Evolutionary conservation across 1,284 basidiomycete genomes (phyloP).

Genomic region (Rhodotorula sp.): DNA sequence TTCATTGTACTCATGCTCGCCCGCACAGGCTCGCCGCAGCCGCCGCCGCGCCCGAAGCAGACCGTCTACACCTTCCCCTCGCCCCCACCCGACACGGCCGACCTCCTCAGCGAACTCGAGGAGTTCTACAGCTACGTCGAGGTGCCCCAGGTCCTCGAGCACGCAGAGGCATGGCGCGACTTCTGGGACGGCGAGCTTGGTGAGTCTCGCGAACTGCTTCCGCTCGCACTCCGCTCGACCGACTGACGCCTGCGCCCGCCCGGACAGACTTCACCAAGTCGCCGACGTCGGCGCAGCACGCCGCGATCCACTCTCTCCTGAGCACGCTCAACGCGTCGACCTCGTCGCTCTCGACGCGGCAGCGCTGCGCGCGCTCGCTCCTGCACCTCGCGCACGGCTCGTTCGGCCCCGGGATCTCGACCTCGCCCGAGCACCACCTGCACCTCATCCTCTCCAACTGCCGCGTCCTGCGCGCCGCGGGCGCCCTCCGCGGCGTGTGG

Average conservation of each 20-base stretch:
- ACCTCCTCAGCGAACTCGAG: constrained; percentile 90
- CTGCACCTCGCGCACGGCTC: constrained; percentile 91
- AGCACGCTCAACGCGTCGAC: constrained; percentile 83
- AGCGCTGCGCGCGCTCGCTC: constrained; percentile 79
- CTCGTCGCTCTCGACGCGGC: constrained; percentile 61
- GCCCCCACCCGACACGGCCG: constrained; percentile 72
- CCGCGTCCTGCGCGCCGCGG: constrained; percentile 76
- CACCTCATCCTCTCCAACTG: constrained; percentile 96
- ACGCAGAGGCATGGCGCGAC: constrained; percentile 39
- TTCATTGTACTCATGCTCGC: background rate
- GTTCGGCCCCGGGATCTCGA: constrained; percentile 73
- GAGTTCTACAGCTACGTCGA: constrained; percentile 99
- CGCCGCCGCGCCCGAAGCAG: constrained; percentile 24
- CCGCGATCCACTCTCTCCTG: constrained; percentile 70
- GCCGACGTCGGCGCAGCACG: constrained; percentile 12
- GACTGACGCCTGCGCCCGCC: background rate
- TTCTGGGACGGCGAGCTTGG: constrained; percentile 32
- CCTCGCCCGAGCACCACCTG: constrained; percentile 87
- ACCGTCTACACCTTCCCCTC: constrained; percentile 44
- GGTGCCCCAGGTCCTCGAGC: constrained; percentile 80
- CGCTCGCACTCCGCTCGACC: background rate
- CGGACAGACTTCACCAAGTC: constrained; percentile 29
- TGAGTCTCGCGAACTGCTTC: constrained; percentile 16
- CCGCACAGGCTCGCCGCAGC: background rate
- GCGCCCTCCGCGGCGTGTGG: constrained; percentile 80